Evolutionary conservation across 2,329 filamentous ascomycete genomes (phyloP).

Genomic region (Penicillium sp.): DNA sequence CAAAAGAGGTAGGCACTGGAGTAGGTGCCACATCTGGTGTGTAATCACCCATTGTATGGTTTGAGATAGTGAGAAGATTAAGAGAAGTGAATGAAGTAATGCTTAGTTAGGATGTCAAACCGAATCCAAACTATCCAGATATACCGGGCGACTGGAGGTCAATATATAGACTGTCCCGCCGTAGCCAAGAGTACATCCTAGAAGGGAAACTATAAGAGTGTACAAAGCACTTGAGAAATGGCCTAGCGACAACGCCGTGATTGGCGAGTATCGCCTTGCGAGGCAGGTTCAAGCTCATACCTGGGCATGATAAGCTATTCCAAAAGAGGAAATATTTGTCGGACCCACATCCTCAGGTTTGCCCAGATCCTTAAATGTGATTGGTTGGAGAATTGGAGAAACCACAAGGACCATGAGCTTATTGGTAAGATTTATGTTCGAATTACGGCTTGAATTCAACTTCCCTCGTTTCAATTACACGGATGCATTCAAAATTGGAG

Average conservation of each 20-base stretch:
- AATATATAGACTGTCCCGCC: not conserved
- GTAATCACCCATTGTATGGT: conserved; percentile 24
- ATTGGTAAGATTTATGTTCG: not conserved
- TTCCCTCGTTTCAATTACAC: not conserved
- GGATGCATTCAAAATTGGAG: not conserved
- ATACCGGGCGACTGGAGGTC: not conserved
- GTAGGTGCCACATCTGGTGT: conserved; percentile 2
- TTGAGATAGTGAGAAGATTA: not conserved
- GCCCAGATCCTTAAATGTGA: not conserved
- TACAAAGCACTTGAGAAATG: not conserved
- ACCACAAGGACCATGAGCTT: not conserved
- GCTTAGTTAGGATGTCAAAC: not conserved
- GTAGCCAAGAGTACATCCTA: not conserved
- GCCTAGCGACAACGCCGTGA: not conserved
- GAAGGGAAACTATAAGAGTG: not conserved
- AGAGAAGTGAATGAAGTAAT: not conserved
- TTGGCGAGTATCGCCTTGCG: conserved; percentile 11
- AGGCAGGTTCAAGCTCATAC: not conserved
- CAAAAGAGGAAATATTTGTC: conserved; percentile 28
- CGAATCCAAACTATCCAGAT: not conserved
- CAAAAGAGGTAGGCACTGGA: not conserved
- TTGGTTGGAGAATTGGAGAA: not conserved
- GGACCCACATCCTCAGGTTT: conserved; percentile 15
- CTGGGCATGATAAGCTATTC: conserved; percentile 10
- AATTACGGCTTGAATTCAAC: not conserved